Evolutionary conservation across 495 filamentous ascomycete genomes (phyloP).

Genomic region (Penicillium alfredii): DNA sequence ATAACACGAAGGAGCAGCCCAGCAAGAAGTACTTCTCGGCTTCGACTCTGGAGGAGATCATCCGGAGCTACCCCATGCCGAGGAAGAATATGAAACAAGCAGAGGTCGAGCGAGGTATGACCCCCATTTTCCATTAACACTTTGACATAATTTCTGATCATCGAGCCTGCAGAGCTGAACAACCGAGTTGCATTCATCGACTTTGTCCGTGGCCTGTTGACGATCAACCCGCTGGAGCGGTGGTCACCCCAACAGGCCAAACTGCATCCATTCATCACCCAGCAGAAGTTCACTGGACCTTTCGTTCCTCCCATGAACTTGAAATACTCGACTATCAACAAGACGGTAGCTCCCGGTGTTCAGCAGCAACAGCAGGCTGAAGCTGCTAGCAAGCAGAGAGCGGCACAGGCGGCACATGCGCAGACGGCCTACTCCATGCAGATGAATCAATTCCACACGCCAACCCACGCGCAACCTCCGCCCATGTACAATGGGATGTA

Average conservation of each 20-base stretch:
- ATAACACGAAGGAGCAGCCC: slow-evolving; percentile 93
- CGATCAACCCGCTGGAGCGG: slow-evolving; percentile 91
- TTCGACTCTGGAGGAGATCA: slow-evolving; percentile 90
- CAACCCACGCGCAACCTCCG: slow-evolving; percentile 48
- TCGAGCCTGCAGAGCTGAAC: slow-evolving; percentile 70
- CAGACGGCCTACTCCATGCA: slow-evolving; percentile 53
- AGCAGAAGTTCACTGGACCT: slow-evolving; percentile 91
- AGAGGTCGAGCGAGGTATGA: slow-evolving; percentile 90
- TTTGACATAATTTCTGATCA: slow-evolving; percentile 18
- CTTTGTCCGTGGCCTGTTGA: slow-evolving; percentile 91
- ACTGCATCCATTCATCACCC: slow-evolving; percentile 96
- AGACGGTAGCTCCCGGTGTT: slow-evolving; percentile 91
- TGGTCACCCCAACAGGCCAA: slow-evolving; percentile 99
- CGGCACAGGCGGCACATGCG: slow-evolving; percentile 56
- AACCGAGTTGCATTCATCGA: slow-evolving; percentile 98
- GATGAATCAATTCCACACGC: slow-evolving; percentile 50
- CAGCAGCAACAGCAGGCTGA: slow-evolving; percentile 96
- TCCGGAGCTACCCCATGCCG: slow-evolving; percentile 95
- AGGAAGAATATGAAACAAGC: slow-evolving; percentile 98
- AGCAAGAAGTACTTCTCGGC: slow-evolving; percentile 99
- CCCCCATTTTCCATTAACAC: neutral
- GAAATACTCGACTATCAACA: slow-evolving; percentile 72
- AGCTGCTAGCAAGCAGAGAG: slow-evolving; percentile 81
- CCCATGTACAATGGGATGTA: slow-evolving; percentile 80
- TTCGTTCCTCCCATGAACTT: slow-evolving; percentile 98